Base-by-base conservation (phyloP, 257 asterid genomes). In the Nicotiana tomentosiformis region DNA sequence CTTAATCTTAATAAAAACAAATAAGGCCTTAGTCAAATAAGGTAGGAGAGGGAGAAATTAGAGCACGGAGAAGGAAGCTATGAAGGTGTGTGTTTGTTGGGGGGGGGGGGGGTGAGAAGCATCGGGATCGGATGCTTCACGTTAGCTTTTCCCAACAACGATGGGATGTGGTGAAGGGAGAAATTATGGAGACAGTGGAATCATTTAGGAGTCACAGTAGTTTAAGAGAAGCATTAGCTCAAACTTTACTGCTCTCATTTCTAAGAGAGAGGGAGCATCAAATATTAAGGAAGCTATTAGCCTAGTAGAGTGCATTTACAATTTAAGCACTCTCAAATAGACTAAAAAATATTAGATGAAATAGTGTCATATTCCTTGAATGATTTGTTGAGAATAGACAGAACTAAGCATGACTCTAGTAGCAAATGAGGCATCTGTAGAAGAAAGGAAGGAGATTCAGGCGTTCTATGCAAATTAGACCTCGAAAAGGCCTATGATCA, bases 181-280 rank as follows among this genome's bases (percentile, higher is more conserved):
- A 39, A 69, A 39, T 70, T 43, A 11, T 43, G 32, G 33, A 39
- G 5, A 70, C 35, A 70, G 3, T 20, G 58, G 12, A 57, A 43
- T 70, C 60, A 70, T 70, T n/a, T n/a, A n/a, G 78, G 57, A 70
- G 78, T n/a, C 35, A 17, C 46, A 33, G 78, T 70, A 70, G 35
- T 12, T 70, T 43, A 11, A 70, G 5, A 70, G 23, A 57, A 70
- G 35, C 35, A 20, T 46, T 70, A 43, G n/a, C 7, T 32, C 78
- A 70, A 43, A 56, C 78, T 70, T 70, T n/a, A 70, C 20, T 43
- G 12, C 12, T 5, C 35, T 70, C 58, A 43, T 70, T 20, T 33
- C 78, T 43, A 70, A 43, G 32, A n/a, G 57, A 43, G 30, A 37
- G n/a, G 57, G 32, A 3, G 30, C 66, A 60, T 23, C 16, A 23